Percentiles rank a stretch among this genome's conserved stretches.
Conservation (phyloP, 306 rosid species). For the Leucaena leucocephala region DNA sequence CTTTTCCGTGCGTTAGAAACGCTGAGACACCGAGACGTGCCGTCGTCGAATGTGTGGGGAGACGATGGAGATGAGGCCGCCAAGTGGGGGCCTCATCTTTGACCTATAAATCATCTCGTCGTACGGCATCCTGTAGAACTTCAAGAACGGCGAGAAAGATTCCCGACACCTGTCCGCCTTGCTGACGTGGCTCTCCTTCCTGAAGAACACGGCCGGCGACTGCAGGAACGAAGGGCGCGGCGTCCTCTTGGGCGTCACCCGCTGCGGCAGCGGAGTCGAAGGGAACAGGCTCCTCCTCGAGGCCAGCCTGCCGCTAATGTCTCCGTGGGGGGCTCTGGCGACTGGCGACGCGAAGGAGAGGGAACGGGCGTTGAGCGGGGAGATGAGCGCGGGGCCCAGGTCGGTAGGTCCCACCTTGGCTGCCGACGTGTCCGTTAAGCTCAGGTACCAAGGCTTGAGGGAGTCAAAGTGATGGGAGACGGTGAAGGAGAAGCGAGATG, state of each 20-base stretch:
- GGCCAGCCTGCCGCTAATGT: constrained; percentile 42
- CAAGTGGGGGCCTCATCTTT: constrained; percentile 97
- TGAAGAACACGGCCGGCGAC: constrained; percentile 85
- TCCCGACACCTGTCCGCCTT: constrained; percentile 64
- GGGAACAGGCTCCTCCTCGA: constrained; percentile 71
- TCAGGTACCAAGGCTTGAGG: constrained; percentile 94
- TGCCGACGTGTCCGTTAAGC: constrained; percentile 76
- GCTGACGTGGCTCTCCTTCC: constrained; percentile 64
- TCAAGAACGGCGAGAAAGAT: constrained; percentile 70
- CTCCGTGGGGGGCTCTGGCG: constrained; percentile 66
- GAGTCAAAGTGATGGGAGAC: constrained; percentile 87
- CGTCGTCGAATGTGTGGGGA: constrained; percentile 81
- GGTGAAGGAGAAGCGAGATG: constrained; percentile 96
- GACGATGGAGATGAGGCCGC: constrained; percentile 92
- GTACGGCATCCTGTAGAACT: constrained; percentile 79
- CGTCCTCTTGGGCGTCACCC: constrained; percentile 51
- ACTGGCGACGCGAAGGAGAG: constrained; percentile 90
- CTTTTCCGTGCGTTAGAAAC: constrained; percentile 56
- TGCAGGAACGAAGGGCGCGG: constrained; percentile 79
- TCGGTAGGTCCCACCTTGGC: constrained; percentile 87
- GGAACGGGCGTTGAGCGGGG: constrained; percentile 86
- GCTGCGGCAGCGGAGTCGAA: constrained; percentile 82
- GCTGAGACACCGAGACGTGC: constrained; percentile 88
- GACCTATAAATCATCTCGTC: constrained; percentile 94
- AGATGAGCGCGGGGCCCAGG: constrained; percentile 76